Evolutionary conservation across 495 filamentous ascomycete species (phyloP), one percentile per base, ranked within the genome.

Genomic region (Aspergillus taichungensis): DNA sequence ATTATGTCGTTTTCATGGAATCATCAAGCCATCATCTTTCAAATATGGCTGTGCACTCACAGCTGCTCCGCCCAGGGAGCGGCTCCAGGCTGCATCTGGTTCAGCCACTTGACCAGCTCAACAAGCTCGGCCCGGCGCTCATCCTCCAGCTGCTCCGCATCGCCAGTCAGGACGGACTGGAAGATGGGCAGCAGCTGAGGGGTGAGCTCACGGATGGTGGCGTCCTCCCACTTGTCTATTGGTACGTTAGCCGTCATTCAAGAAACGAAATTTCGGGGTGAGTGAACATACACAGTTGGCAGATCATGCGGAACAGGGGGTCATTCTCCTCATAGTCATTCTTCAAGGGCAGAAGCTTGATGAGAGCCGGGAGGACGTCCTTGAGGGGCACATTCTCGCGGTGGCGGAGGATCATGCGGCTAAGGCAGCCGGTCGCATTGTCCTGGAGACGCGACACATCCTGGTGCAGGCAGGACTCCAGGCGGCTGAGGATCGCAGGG

Each of bases 241-340:
- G 12, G 27, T 34, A 42, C 47, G 53, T 60, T 62, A 56, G 60
- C 29, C 6, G 48, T 18, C 34, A 41, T 10, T 37, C 29, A 36
- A 41, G 8, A 30, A 43, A 37, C 7, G 28, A 13, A 10, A 27
- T 32, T 32, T 37, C 39, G 43, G 10, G 40, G 18, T 11, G 14
- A 31, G 43, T 11, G 34, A 18, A 78, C 85, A 74, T 73, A 87
- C 83, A 96, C 45, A 97, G 73, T 61, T 84, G 78, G 60, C 87
- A 81, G 56, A 98, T 78, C 78, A 87, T 90, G 53, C 82, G 75
- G 67, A 82, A 98, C 31, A 97, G 78, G 8, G 91, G 87, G 49
- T 86, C 83, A 69, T 98, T 97, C 78, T 98, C 92, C 64, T 95
- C 89, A 51, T 78, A 97, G 62, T 98, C 92, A 54, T 95, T 90